Base-by-base conservation (phyloP, 129 eudicot genomes). In the Escallonia rubra region DNA sequence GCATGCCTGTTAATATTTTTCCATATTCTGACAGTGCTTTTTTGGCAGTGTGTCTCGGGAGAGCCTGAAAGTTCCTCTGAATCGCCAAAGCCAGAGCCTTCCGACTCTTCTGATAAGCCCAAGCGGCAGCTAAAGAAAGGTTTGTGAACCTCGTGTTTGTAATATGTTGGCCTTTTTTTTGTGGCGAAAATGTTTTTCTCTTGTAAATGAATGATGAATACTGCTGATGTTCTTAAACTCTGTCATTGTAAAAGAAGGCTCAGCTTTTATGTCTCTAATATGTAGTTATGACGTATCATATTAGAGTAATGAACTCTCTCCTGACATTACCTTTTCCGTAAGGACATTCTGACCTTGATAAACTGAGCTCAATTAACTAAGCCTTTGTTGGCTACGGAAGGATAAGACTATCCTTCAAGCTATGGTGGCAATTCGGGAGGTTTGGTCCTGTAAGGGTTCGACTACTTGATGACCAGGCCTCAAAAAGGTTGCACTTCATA, bases 91-190 rank as follows among this genome's bases (percentile, higher is more conserved):
- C 39, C 73, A 15, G 88, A 88, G 80, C 73, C 76, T 64, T 65
- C 34, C 7, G 90, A 84, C 61, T 44, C 80, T 34, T 74, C 87
- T 15, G 87, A 81, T 62, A 79, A 81, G 57, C 70, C 87, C 16
- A 65, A 76, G 43, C 81, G 69, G 66, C 86, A 83, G 16, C 57
- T 92, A 71, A 88, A 85, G 82, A 92, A 80, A 82, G 98, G 98
- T 86, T 81, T 15, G 7, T 6, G 4, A 42, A 50, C 7, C 8
- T 62, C 15, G 34, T 23, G 34, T 4, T 55, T 15, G 5, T 55
- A 15, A 46, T 46, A 46, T 5, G 50, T 46, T 55, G 9, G 6
- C 3, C 16, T 55, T 0, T 15, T 15, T 55, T 39, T 55, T 55
- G 12, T 2, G 10, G 4, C 16, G 4, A 13, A 52, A 52, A 15